A percentile compares a stretch with the other conserved stretches of the same genome.
Evolutionary conservation across 495 filamentous ascomycete species (phyloP).

Genomic region (Penicillium silybi): DNA sequence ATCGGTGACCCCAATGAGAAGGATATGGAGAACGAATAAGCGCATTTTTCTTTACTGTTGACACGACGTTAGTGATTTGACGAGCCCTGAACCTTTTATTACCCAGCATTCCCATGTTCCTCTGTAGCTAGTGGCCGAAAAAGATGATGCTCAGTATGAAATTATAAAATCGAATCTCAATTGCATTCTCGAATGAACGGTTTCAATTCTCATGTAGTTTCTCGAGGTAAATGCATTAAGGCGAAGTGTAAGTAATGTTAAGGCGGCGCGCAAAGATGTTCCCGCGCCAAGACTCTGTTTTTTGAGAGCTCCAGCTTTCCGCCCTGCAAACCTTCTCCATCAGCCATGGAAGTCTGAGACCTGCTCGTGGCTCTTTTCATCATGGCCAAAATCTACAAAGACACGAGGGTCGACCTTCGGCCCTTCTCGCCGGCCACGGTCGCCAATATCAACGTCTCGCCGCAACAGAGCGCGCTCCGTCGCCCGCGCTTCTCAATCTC

Average conservation of each 20-base stretch:
- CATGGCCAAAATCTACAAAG: conserved; percentile 69
- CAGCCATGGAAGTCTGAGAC: conserved; percentile 40
- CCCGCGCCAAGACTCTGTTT: conserved; percentile 44
- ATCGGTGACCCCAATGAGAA: conserved; percentile 95
- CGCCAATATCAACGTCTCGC: conserved; percentile 70
- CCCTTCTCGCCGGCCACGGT: conserved; percentile 63
- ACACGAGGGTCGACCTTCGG: conserved; percentile 79
- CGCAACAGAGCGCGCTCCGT: conserved; percentile 38
- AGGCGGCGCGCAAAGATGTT: not conserved
- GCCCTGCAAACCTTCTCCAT: conserved; percentile 26
- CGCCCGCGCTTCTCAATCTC: conserved; percentile 45
- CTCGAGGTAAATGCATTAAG: too few species aligned
- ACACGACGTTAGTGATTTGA: conserved; percentile 34
- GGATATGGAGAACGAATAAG: conserved; percentile 78
- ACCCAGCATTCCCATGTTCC: not conserved
- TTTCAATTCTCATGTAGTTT: not conserved
- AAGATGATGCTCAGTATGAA: not conserved
- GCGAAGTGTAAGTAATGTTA: not conserved
- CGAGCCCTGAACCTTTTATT: conserved; percentile 17
- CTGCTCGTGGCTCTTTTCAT: conserved; percentile 23
- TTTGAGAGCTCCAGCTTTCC: conserved; percentile 44
- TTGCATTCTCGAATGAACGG: not conserved
- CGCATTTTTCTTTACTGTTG: not conserved
- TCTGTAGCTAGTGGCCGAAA: not conserved
- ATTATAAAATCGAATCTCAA: not conserved